A percentile compares a stretch with the other conserved stretches of the same genome.
Conservation (phyloP, 768 basidiomycete species). For the Boletus fagicola region DNA sequence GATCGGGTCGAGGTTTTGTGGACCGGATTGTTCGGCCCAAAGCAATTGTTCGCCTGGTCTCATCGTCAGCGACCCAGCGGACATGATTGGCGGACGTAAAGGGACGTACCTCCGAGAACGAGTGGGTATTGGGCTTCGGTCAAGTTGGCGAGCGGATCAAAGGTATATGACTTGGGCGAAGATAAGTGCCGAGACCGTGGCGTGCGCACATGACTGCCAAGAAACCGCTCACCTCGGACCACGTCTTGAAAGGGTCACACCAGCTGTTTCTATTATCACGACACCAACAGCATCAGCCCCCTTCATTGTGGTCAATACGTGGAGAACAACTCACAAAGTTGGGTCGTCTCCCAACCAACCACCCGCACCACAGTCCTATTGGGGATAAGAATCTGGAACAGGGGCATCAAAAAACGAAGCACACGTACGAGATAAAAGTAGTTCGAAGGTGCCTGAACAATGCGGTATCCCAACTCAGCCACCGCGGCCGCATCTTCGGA, state of each 20-base stretch:
- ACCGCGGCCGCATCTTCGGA: conserved; percentile 40
- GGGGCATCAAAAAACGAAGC: neutral
- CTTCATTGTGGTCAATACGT: neutral
- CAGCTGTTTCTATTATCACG: conserved; percentile 37
- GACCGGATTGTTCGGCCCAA: conserved; percentile 47
- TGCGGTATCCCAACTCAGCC: conserved; percentile 38
- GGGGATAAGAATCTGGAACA: neutral
- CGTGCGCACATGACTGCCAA: neutral
- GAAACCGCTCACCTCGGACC: conserved; percentile 40
- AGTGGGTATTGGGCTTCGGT: conserved; percentile 34
- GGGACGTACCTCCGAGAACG: conserved; percentile 37
- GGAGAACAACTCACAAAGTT: conserved; percentile 25
- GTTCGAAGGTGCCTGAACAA: conserved; percentile 50
- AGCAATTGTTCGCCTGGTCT: conserved; percentile 37
- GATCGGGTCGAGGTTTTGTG: conserved; percentile 33
- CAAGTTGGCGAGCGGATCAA: conserved; percentile 48
- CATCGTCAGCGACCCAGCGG: neutral
- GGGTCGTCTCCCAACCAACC: conserved; percentile 42
- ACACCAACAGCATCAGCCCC: neutral
- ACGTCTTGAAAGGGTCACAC: conserved; percentile 53
- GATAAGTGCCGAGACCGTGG: conserved; percentile 8
- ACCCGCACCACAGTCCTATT: conserved; percentile 48
- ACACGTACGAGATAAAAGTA: conserved; percentile 49
- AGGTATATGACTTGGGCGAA: conserved; percentile 41
- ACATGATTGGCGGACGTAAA: neutral